These are phyloP conservation scores for Nicotiana sylvestris DNA, from an alignment of 257 asterid species.

Conservation along the genomic window DNA sequence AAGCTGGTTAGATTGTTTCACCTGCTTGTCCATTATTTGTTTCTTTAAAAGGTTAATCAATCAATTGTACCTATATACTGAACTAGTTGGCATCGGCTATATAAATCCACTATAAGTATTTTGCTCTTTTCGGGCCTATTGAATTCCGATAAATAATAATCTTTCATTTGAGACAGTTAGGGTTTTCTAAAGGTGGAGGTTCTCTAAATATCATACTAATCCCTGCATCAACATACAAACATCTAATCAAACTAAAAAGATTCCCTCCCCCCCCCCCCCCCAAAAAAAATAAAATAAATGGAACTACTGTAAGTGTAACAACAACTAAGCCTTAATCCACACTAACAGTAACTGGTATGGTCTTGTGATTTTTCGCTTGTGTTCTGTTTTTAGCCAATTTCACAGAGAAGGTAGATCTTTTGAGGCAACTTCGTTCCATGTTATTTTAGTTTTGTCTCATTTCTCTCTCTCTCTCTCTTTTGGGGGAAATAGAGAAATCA, in stretches of 20 bases:
- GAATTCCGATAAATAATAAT: background rate
- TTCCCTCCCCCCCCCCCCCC: too few species aligned
- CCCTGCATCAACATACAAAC: background rate
- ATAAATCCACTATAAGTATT: background rate
- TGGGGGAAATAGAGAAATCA: too few species aligned
- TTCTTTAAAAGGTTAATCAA: background rate
- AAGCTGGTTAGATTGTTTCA: slow-evolving; percentile 44
- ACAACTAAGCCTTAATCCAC: background rate
- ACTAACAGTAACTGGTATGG: background rate
- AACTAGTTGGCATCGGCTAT: background rate
- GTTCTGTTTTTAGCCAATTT: background rate
- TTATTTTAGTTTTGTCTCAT: background rate
- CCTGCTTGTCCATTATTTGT: background rate
- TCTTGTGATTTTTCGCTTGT: background rate
- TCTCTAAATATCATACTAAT: background rate
- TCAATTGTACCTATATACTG: background rate
- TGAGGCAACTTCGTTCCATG: background rate
- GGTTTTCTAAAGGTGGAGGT: background rate
- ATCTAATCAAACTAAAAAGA: background rate
- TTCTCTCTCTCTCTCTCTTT: too few species aligned
- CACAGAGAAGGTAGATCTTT: background rate
- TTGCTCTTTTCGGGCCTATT: background rate
- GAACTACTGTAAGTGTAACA: background rate
- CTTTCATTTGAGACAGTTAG: background rate
- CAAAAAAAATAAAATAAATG: too few species aligned